A percentile compares a stretch with the other conserved stretches of the same genome.
Conservation (phyloP, 1,139 yeast species). For the Hyphopichia burtonii region DNA sequence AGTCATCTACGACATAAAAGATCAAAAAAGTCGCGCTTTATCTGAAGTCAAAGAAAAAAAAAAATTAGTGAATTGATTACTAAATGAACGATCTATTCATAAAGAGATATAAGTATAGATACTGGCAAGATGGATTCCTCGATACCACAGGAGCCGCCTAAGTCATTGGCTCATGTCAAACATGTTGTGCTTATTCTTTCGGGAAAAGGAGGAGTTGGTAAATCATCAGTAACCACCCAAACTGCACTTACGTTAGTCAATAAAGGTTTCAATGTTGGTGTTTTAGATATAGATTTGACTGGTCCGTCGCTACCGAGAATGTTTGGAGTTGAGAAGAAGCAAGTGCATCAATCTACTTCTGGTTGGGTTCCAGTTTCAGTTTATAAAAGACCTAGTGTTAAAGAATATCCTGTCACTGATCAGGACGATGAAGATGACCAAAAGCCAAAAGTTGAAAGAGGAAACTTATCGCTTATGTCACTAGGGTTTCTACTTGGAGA, state of each 20-base stretch:
- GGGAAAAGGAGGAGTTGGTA: conserved; percentile 74
- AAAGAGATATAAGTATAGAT: too few relatives aligned
- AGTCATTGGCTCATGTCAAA: conserved; percentile 59
- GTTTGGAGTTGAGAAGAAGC: conserved; percentile 84
- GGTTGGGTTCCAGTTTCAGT: conserved; percentile 91
- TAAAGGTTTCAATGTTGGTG: conserved; percentile 81
- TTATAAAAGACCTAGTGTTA: conserved; percentile 12
- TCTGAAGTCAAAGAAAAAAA: neutral
- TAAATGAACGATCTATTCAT: too few relatives aligned
- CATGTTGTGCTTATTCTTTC: conserved; percentile 56
- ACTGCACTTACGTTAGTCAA: conserved; percentile 74
- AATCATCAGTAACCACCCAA: conserved; percentile 93
- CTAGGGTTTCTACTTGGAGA: conserved; percentile 85
- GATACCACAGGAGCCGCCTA: conserved; percentile 36
- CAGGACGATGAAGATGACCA: conserved; percentile 20
- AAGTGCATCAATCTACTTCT: conserved; percentile 75
- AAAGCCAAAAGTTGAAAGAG: conserved; percentile 26
- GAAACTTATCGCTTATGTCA: conserved; percentile 67
- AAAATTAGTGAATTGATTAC: too few relatives aligned
- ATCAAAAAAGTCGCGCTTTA: neutral
- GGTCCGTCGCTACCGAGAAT: conserved; percentile 97
- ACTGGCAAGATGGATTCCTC: neutral
- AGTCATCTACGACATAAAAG: neutral
- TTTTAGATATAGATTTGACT: conserved; percentile 89
- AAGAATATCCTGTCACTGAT: conserved; percentile 1